Evolutionary conservation across 1,284 basidiomycete genomes (phyloP).

Genomic region (Ustilago vetiveriae): DNA sequence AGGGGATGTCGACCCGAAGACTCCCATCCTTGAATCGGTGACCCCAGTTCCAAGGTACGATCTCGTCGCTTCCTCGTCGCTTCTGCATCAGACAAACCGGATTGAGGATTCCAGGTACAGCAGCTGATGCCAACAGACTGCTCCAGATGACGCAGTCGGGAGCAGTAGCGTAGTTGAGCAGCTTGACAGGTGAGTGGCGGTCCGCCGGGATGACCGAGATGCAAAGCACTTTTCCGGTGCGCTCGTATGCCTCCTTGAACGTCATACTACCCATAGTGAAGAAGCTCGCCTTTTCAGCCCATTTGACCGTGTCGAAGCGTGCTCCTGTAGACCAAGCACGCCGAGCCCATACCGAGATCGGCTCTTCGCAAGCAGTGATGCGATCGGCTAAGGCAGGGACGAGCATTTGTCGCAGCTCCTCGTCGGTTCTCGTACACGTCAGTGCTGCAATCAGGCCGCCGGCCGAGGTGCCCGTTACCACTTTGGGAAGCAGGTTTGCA

Average conservation of each 20-base stretch:
- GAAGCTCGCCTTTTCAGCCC: slow-evolving; percentile 81
- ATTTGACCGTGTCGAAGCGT: slow-evolving; percentile 86
- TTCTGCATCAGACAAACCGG: slow-evolving; percentile 87
- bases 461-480: slow-evolving; percentile 88
- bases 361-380: slow-evolving; percentile 90
- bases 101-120: slow-evolving; percentile 70
- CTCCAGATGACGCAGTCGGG: slow-evolving; percentile 80
- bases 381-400: slow-evolving; percentile 74
- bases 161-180: slow-evolving; percentile 93
- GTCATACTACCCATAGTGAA: slow-evolving; percentile 95
- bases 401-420: slow-evolving; percentile 78
- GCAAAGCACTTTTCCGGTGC: slow-evolving; percentile 88
- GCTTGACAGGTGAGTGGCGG: slow-evolving; percentile 87
- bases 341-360: slow-evolving; percentile 74
- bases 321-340: slow-evolving; percentile 89
- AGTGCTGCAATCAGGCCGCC: slow-evolving; percentile 79
- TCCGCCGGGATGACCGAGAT: slow-evolving; percentile 94
- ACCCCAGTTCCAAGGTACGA: slow-evolving; percentile 94
- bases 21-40: slow-evolving; percentile 66
- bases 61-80: slow-evolving; percentile 76
- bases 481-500: slow-evolving; percentile 83
- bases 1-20: slow-evolving; percentile 84
- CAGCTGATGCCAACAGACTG: slow-evolving; percentile 67
- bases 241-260: slow-evolving; percentile 91
- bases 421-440: slow-evolving; percentile 87